phyloP scores from a whole-genome alignment of 2,329 filamentous ascomycete species.

The Botrytis cinerea region DNA sequence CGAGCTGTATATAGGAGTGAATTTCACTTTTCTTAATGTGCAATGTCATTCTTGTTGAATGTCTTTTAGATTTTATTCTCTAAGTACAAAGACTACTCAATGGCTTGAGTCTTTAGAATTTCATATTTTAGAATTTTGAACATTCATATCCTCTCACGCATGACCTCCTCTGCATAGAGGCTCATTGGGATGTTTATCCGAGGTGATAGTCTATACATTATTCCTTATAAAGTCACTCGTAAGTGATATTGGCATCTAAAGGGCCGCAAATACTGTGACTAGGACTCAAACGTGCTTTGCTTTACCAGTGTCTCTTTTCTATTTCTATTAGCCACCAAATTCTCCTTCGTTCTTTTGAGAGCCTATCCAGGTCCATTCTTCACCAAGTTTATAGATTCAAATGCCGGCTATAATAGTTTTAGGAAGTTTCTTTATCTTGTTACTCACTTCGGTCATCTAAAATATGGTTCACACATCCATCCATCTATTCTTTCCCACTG shows the following conservation, averaged over 20 bases:
- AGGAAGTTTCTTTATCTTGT: conserved; percentile 74
- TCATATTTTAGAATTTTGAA: not conserved
- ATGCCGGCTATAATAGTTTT: conserved; percentile 72
- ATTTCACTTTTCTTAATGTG: not conserved
- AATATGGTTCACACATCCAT: conserved; percentile 57
- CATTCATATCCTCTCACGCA: not conserved
- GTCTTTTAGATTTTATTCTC: rapidly evolving
- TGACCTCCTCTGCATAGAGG: too few species aligned
- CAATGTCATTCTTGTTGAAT: too few species aligned
- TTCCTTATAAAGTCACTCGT: not conserved
- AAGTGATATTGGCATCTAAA: not conserved
- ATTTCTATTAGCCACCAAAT: conserved; percentile 54
- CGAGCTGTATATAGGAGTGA: not conserved
- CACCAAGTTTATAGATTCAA: conserved; percentile 63
- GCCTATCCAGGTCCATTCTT: conserved; percentile 66
- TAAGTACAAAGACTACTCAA: not conserved
- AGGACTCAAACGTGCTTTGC: not conserved
- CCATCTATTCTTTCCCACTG: too few species aligned
- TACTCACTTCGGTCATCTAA: conserved; percentile 68
- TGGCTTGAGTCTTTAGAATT: not conserved
- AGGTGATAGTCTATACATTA: not conserved
- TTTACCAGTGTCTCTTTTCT: too few species aligned
- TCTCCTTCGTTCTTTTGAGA: conserved; percentile 63
- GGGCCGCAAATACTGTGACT: too few species aligned
- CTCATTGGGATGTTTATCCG: rapidly evolving